Evolutionary conservation across 805 yeast species (phyloP).

Genomic region (Candida parachauliodes): DNA sequence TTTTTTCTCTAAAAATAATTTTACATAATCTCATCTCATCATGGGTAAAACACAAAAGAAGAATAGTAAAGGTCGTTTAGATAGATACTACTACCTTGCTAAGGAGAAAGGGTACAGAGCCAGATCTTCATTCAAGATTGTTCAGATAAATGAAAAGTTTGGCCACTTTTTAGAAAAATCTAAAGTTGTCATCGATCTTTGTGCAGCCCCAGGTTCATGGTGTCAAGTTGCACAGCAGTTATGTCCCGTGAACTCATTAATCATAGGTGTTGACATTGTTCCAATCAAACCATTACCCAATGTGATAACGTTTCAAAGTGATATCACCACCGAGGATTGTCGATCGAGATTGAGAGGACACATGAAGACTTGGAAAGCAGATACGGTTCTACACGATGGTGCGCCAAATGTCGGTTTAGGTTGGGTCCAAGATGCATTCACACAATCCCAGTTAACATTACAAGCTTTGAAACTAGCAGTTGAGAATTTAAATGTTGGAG

Average conservation of each 20-base stretch:
- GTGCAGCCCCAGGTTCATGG: constrained; percentile 99
- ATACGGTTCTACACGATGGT: constrained; percentile 97
- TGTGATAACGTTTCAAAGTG: constrained; percentile 90
- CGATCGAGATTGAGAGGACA: constrained; percentile 90
- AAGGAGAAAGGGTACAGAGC: constrained; percentile 99
- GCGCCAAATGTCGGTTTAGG: constrained; percentile 99
- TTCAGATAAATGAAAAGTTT: constrained; percentile 93
- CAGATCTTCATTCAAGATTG: constrained; percentile 93
- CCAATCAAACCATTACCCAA: constrained; percentile 97
- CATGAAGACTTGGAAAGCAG: constrained; percentile 98
- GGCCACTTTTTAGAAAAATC: constrained; percentile 94
- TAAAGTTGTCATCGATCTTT: constrained; percentile 92
- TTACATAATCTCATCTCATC: constrained; percentile 9
- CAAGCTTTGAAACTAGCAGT: constrained; percentile 93
- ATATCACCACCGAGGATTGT: constrained; percentile 97
- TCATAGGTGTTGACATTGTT: constrained; percentile 98
- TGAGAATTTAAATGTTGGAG: constrained; percentile 86
- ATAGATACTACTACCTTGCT: constrained; percentile 92
- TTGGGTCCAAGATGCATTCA: constrained; percentile 99
- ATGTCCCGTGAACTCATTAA: constrained; percentile 89
- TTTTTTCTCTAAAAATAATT: constrained; percentile 16
- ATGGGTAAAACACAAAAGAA: constrained; percentile 95
- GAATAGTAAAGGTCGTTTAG: constrained; percentile 98
- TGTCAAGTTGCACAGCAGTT: constrained; percentile 96
- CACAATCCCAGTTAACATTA: constrained; percentile 92